Base-by-base conservation (phyloP, 2,329 filamentous ascomycete genomes). In the Coniosporium tulheliwenetii region DNA sequence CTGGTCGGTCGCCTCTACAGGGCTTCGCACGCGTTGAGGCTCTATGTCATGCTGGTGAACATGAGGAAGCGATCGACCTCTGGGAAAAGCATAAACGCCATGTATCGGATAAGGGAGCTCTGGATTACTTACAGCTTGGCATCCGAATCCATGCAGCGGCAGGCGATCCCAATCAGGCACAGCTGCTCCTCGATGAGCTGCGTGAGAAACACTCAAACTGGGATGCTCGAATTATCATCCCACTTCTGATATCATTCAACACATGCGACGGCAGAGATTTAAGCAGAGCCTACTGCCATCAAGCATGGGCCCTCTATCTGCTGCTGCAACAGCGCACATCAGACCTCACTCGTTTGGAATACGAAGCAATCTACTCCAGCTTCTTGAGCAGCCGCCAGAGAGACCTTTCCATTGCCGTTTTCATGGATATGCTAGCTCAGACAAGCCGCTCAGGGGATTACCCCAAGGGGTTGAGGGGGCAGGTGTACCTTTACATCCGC, bases 381-480 rank as follows among this genome's bases (percentile, higher is more conserved):
- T 84, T 93, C 51, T 62, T 94, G 19, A 67, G 77, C 15, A 70
- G 75, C 5, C 73, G 76, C 40, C 69, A 78, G 43, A 67, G 75
- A 5, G 72, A 81, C 44, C 70, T 78, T 44, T 84, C 83, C 1
- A 69, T 89, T 41, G 74, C 76, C 40, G 75, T 85, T 0, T 93
- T 93, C 57, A 83, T 81, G 49, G 85, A 94, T 56, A 93, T 94
- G 85, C 86, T 93, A 26, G 19, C 19, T 7, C 19, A 26, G 19
- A 26, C 19, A 26, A 26, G 19, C 19, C 19, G 19, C 19, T 26
- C 19, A 7, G 7, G 3, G 7, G 19, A 26, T 7, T 3, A 26
- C 19, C 19, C 19, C 19, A 26, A 26, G 19, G 19, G 19, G 3
- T 26, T 26, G 7, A 26, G 19, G 4, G 19, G 19, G 19, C 19